Evolutionary conservation across 1,284 basidiomycete species (phyloP).

Genomic region (Rhodotorula mucilaginosa): DNA sequence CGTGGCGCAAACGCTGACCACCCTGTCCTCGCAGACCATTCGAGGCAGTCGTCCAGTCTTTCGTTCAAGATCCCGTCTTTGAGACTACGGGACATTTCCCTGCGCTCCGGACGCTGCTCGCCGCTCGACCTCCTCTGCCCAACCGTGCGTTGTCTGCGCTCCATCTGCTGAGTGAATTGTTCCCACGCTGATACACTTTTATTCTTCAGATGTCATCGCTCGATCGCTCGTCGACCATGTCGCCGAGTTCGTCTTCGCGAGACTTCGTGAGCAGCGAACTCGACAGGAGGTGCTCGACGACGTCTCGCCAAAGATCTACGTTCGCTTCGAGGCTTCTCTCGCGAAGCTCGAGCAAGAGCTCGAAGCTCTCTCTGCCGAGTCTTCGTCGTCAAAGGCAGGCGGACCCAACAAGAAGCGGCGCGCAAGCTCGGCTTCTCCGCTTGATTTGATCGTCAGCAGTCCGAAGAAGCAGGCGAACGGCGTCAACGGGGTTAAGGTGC

Average conservation of each 20-base stretch:
- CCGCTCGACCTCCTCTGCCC: constrained; percentile 13
- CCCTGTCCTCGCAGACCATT: neutral
- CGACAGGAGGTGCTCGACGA: constrained; percentile 8
- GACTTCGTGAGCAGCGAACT: neutral
- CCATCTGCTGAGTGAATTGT: too few relatives aligned
- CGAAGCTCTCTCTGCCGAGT: neutral
- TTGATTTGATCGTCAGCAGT: neutral
- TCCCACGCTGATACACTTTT: neutral
- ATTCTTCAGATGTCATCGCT: constrained; percentile 19
- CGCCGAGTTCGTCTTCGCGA: constrained; percentile 12
- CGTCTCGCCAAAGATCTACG: neutral
- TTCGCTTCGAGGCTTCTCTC: neutral
- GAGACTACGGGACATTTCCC: constrained; percentile 12
- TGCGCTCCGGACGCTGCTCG: constrained; percentile 6
- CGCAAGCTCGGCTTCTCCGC: constrained; percentile 12
- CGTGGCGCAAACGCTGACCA: neutral
- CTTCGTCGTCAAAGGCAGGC: neutral
- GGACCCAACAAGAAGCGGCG: constrained; percentile 26
- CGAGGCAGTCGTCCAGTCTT: neutral
- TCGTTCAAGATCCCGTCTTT: neutral
- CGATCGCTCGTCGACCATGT: constrained; percentile 32
- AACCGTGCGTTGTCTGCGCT: constrained; percentile 13
- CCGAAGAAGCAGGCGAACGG: constrained; percentile 22
- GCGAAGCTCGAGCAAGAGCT: neutral
- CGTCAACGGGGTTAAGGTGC: neutral